Base-by-base conservation (phyloP, 2,329 filamentous ascomycete species). In the Penicillium vulpinum region DNA sequence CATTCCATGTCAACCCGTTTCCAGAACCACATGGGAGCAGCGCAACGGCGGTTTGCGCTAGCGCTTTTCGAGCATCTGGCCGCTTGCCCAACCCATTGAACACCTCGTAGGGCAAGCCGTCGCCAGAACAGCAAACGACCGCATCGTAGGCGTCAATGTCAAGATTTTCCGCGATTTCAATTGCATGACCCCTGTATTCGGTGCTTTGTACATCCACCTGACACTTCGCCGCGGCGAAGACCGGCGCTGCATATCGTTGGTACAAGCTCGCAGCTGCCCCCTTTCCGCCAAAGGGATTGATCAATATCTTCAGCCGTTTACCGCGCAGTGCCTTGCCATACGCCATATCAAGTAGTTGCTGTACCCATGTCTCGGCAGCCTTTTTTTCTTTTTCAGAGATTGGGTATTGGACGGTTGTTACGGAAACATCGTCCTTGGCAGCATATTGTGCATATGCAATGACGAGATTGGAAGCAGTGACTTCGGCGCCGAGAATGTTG, bases 11-110 rank as follows among this genome's bases (percentile, higher is more conserved):
- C 86, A 97, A 89, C 22, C 91, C 94, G 73, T 99, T 99, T 6
- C 94, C 94, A 48, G 90, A 94, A 15, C 94, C 94, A 70, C 92
- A 96, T 1, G 94, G 94, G 35, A 99, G 82, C 69, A 96, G 91
- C 22, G 87, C 88, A 2, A 99, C 86, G 0, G 94, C 90, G 15
- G 97, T 77, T 67, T 88, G 89, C 22, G 81, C 78, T 58, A 99
- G 77, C 0, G 93, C 94, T 54, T 83, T 83, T 31, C 81, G 80
- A 21, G 92, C 92, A 74, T 97, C 90, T 5, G 82, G 70, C 38
- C 91, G 87, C 74, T 86, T 88, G 15, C 85, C 92, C 31, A 99
- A 78, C 0, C 94, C 94, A 70, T 99, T 97, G 79, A 97, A 96
- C 9, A 96, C 89, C 75, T 99, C 94, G 71, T 96, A 89, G 0